These are phyloP conservation scores for Apiospora phragmitis DNA, from an alignment of 2,329 filamentous ascomycete genomes.

Conservation along the genomic window DNA sequence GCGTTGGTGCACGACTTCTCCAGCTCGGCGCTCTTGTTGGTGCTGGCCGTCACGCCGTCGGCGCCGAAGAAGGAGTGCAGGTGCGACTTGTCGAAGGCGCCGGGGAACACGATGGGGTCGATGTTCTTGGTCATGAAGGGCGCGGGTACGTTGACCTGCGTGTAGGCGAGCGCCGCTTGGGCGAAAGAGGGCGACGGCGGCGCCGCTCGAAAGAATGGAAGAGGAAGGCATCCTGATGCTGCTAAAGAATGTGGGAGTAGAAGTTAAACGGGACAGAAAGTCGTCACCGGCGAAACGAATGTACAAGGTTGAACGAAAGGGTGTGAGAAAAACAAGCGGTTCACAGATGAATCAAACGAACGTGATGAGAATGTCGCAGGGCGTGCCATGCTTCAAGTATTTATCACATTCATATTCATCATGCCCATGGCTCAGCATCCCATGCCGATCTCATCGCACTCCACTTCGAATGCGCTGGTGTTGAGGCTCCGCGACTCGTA, in stretches of 20 bases:
- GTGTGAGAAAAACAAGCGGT: not conserved
- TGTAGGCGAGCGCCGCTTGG: constrained; percentile 3
- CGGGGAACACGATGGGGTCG: constrained; percentile 27
- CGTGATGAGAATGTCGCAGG: not conserved
- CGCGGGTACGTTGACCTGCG: not conserved
- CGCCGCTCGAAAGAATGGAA: constrained; percentile 4
- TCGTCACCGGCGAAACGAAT: not conserved
- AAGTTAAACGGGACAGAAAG: not conserved
- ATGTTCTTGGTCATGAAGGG: constrained; percentile 28
- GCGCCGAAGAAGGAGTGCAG: constrained; percentile 28
- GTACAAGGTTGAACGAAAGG: not conserved
- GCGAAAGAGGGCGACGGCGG: constrained; percentile 1
- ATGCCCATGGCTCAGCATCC: not conserved
- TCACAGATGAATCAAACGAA: not conserved
- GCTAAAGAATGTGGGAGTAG: not conserved
- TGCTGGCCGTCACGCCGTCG: constrained; percentile 22
- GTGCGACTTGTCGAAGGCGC: constrained; percentile 22
- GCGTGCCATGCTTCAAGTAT: not conserved
- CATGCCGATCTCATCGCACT: not conserved
- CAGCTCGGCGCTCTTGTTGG: constrained; percentile 29
- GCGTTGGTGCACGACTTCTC: constrained; percentile 26
- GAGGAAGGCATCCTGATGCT: constrained; percentile 7
- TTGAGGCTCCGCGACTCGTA: not conserved
- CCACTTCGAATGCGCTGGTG: not conserved
- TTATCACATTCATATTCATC: not conserved